Evolutionary conservation across 208 protist genomes (phyloP).

Genomic region (Leptomonas pyrrhocoris): DNA sequence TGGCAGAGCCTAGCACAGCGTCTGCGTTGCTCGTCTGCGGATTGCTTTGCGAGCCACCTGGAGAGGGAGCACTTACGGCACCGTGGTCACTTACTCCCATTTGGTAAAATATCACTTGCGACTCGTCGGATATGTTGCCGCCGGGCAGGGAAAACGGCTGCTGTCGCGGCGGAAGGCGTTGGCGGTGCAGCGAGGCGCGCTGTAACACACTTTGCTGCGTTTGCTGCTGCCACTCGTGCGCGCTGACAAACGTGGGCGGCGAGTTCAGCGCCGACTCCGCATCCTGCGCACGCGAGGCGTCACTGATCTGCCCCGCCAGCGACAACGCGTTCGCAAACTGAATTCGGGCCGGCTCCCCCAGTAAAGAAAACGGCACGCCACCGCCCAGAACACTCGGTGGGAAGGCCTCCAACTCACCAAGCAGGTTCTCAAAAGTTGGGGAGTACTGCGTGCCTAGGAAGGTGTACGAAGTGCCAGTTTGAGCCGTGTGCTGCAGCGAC

Average conservation of each 20-base stretch:
- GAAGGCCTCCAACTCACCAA: slow-evolving; percentile 27
- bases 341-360: neutral
- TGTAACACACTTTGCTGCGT: neutral
- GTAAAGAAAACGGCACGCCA: neutral
- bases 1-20: neutral
- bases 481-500: too few relatives aligned
- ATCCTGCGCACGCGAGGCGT: slow-evolving; percentile 59
- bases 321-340: neutral
- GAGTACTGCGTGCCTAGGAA: slow-evolving; percentile 26
- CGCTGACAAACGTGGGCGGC: slow-evolving; percentile 97
- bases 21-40: neutral
- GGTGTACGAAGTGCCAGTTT: slow-evolving; percentile 3
- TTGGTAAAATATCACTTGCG: slow-evolving; percentile 35
- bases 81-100: slow-evolving; percentile 11
- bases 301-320: neutral
- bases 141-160: neutral
- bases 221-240: too few relatives aligned
- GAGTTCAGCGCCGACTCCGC: slow-evolving; percentile 99
- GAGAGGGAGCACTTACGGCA: neutral
- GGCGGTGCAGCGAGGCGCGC: slow-evolving; percentile 6
- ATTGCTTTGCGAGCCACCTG: neutral
- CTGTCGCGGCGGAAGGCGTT: neutral
- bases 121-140: slow-evolving; percentile 23
- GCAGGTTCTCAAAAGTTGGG: slow-evolving; percentile 23
- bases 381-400: slow-evolving; percentile 6